Percentiles rank a stretch among this genome's conserved stretches.
Evolutionary conservation across 768 basidiomycete species (phyloP).

Genomic region (Clitopilus passeckerianus): DNA sequence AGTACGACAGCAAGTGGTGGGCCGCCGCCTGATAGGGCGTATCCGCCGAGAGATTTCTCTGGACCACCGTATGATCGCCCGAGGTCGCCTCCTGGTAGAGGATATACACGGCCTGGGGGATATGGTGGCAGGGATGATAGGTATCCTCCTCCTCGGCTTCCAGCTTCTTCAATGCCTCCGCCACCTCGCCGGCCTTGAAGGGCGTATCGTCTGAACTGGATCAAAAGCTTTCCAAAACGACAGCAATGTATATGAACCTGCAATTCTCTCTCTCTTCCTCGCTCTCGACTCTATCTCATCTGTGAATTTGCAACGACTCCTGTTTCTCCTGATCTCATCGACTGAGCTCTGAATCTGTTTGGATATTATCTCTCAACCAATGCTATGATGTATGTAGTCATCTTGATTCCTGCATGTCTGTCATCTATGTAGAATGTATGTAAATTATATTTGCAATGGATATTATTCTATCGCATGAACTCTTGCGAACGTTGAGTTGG

Average conservation of each 20-base stretch:
- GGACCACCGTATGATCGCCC: slow-evolving; percentile 28
- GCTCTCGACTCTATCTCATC: neutral
- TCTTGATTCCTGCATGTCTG: neutral
- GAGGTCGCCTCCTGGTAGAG: slow-evolving; percentile 23
- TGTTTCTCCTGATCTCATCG: neutral
- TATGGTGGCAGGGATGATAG: slow-evolving; percentile 28
- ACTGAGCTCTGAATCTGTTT: neutral
- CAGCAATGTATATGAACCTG: neutral
- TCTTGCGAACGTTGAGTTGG: neutral
- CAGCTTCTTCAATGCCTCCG: slow-evolving; percentile 12
- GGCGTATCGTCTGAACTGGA: too few relatives aligned
- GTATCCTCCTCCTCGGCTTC: slow-evolving; percentile 26
- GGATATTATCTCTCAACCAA: neutral
- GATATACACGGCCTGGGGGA: slow-evolving; percentile 12
- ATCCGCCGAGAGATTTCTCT: too few relatives aligned
- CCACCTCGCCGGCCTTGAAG: slow-evolving; percentile 11
- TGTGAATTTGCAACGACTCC: neutral
- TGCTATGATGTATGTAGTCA: neutral
- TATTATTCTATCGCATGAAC: too few relatives aligned
- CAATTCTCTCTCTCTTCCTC: neutral
- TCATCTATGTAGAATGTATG: neutral
- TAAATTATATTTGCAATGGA: neutral
- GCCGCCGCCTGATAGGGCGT: slow-evolving; percentile 9
- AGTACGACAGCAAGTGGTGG: slow-evolving; percentile 11
- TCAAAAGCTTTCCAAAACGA: too few relatives aligned